These are phyloP conservation scores for Rhizopogon sp. DNA, from an alignment of 768 basidiomycete species.

Conservation along the genomic window DNA sequence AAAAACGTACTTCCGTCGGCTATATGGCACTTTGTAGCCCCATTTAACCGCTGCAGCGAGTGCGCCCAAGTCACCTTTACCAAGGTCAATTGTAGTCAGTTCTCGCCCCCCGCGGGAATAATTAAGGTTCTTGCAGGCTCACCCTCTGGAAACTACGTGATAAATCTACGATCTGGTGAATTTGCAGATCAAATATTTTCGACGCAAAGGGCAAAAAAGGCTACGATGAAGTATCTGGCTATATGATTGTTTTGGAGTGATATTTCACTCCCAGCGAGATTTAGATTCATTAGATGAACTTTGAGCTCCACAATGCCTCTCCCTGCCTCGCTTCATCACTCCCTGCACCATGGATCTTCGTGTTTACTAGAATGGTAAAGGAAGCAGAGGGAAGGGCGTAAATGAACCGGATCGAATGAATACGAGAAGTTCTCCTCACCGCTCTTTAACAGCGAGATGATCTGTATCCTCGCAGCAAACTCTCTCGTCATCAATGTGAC, in stretches of 20 bases:
- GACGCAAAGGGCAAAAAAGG: background rate
- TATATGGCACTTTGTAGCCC: background rate
- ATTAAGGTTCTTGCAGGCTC: too few relatives aligned
- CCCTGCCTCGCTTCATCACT: constrained; percentile 45
- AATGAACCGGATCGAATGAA: background rate
- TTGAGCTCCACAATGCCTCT: constrained; percentile 50
- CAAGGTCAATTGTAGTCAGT: too few relatives aligned
- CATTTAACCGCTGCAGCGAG: background rate
- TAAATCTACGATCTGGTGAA: too few relatives aligned
- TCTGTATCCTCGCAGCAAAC: constrained; percentile 49
- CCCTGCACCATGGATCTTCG: constrained; percentile 41
- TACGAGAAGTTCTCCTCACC: constrained; percentile 28
- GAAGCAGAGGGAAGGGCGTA: background rate
- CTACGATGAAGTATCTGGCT: background rate
- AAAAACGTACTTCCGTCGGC: background rate
- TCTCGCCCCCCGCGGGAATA: too few relatives aligned
- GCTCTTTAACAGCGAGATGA: constrained; percentile 47
- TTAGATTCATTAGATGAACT: constrained; percentile 33
- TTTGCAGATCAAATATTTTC: too few relatives aligned
- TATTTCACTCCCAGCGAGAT: background rate
- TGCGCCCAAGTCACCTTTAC: too few relatives aligned
- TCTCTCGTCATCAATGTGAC: constrained; percentile 47
- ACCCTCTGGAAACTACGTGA: too few relatives aligned
- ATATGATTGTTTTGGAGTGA: background rate
- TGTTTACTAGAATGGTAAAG: constrained; percentile 32